Conservation (phyloP, 2,329 filamentous ascomycete genomes). For the Aspergillus cejpii region DNA sequence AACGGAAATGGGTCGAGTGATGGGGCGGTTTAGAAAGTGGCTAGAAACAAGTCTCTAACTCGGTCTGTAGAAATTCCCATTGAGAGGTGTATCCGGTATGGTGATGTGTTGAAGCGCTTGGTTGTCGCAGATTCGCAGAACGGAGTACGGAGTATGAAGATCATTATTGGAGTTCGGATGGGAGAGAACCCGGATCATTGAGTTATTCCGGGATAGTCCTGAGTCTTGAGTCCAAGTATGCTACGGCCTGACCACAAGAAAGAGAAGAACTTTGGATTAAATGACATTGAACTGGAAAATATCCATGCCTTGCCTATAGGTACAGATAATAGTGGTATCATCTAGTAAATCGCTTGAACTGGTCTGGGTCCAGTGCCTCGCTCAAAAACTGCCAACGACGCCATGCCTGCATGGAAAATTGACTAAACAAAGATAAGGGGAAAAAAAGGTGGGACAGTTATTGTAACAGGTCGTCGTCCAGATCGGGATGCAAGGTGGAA, state of each 20-base stretch:
- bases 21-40: no score
- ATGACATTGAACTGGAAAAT: neutral
- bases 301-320: neutral
- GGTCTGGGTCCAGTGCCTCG: constrained; percentile 4
- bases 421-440: neutral
- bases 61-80: no score
- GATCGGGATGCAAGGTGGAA: constrained; percentile 1
- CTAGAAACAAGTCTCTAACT: no score
- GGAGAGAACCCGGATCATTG: constrained; percentile 10
- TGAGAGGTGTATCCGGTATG: neutral
- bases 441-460: neutral
- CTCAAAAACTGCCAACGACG: constrained; percentile 13
- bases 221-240: no score
- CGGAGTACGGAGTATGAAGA: no score
- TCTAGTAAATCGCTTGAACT: constrained; percentile 4
- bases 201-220: constrained; percentile 17
- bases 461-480: neutral
- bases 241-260: no score
- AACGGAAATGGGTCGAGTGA: no score
- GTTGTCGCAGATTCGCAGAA: constrained; percentile 1
- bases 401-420: constrained; percentile 12
- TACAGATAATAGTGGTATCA: constrained; percentile 13
- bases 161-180: constrained; percentile 5
- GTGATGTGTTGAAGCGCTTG: neutral
- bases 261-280: neutral